Base-by-base conservation (phyloP, 176 grass and related monocot species). In the Sorghum bicolor region DNA sequence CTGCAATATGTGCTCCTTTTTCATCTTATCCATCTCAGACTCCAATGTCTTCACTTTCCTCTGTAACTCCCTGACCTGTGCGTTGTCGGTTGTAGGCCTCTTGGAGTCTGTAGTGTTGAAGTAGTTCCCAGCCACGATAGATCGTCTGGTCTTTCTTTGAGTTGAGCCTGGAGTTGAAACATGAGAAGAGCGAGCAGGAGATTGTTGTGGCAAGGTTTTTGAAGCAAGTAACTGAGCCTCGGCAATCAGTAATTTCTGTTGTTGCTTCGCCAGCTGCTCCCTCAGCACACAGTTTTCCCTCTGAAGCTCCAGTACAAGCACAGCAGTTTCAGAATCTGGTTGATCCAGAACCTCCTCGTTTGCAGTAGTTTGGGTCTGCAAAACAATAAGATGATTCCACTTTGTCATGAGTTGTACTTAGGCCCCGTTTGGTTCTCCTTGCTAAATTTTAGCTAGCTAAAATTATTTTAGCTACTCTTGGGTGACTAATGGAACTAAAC, bases 201-300 rank as follows among this genome's bases (percentile, higher is more conserved):
- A 75, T 33, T 82, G 82, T 65, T 82, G 87, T 38, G 87, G 86
- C 22, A 68, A 81, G 64, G 83, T 29, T 82, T 88, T 88, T 36
- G 82, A 70, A 64, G 86, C 83, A 29, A 99, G 88, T 67, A 91
- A 89, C 29, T 94, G 91, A 64, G 93, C 89, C 80, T 99, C 89
- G 24, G 85, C 57, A 34, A 70, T 78, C 45, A 96, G 71, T 70
- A 96, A 72, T 91, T 96, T 99, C 82, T 96, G 87, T 77, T 99
- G 93, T 41, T 90, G 87, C 75, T 74, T 87, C 55, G 89, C 86
- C 61, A 99, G 68, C 48, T 99, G 96, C 80, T 96, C 91, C 78
- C 96, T 88, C 72, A 99, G 82, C 60, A 90, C 81, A 67, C 93
- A 80, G 20, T 99, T 99, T 76, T 99, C 93, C 80, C 94, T 99